Conservation (phyloP, 1,284 basidiomycete species). For the Sparassis latifolia region DNA sequence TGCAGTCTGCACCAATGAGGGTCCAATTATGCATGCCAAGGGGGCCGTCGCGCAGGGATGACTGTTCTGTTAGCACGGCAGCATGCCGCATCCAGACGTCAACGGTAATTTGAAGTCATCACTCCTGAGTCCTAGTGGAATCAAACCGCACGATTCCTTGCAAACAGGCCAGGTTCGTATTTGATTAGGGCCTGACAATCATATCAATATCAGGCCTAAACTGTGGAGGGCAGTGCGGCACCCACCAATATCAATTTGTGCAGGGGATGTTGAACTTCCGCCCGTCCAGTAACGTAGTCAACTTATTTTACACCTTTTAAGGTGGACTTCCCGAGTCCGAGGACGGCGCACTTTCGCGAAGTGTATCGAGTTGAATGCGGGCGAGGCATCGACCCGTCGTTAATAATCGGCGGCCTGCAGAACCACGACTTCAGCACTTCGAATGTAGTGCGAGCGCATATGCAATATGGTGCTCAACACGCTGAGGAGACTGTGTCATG, state of each 20-base stretch:
- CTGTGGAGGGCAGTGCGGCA: not conserved
- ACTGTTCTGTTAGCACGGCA: no score
- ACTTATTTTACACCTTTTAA: conserved; percentile 8
- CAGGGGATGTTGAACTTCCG: conserved; percentile 66
- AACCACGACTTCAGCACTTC: no score
- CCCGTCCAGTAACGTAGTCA: conserved; percentile 53
- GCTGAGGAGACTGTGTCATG: conserved; percentile 65
- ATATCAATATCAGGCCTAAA: not conserved
- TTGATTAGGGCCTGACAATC: conserved; percentile 52
- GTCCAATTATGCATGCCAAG: no score
- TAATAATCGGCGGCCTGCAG: conserved; percentile 63
- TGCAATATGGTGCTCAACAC: conserved; percentile 38
- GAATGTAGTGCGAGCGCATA: no score
- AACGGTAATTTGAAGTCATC: no score
- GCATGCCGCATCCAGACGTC: no score
- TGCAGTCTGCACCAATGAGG: no score
- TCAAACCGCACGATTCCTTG: conserved; percentile 9
- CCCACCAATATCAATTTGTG: conserved; percentile 76
- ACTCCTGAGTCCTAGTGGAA: no score
- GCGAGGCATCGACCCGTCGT: conserved; percentile 79
- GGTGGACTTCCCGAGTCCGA: conserved; percentile 69
- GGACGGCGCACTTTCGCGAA: conserved; percentile 72
- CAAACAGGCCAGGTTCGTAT: conserved; percentile 49
- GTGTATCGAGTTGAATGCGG: conserved; percentile 66
- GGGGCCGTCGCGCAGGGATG: no score